A percentile compares a stretch with the other conserved stretches of the same genome.
phyloP scores from a whole-genome alignment of 2,329 filamentous ascomycete genomes.

The Aspergillus novofumigatus region DNA sequence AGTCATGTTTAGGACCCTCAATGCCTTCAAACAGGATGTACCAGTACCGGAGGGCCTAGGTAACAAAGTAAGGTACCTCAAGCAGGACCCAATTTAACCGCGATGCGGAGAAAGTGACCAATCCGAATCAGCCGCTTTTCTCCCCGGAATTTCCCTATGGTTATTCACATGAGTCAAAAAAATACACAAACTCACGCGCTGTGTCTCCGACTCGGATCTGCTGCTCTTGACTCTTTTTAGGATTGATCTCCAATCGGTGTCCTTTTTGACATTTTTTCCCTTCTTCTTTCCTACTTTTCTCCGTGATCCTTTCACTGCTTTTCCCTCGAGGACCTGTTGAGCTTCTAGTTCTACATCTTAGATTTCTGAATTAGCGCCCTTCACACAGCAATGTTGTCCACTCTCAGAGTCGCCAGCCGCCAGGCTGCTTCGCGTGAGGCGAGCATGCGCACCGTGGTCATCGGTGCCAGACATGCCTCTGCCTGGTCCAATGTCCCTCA shows the following conservation, averaged over 20 bases:
- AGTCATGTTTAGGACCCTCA: no score
- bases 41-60: background rate
- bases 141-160: slow-evolving; percentile 17
- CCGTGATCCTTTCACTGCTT: background rate
- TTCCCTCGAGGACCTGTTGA: slow-evolving; percentile 8
- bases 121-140: background rate
- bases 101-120: background rate
- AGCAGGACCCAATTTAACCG: slow-evolving; percentile 2
- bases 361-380: slow-evolving; percentile 2
- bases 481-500: slow-evolving; percentile 89
- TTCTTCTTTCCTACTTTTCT: slow-evolving; percentile 3
- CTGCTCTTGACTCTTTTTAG: slow-evolving; percentile 2
- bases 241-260: background rate
- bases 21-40: background rate
- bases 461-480: slow-evolving; percentile 61
- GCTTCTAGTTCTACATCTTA: slow-evolving; percentile 1
- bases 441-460: slow-evolving; percentile 34
- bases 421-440: slow-evolving; percentile 38
- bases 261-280: slow-evolving; percentile 6
- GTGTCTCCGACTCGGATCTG: slow-evolving; percentile 12
- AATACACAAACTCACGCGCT: slow-evolving; percentile 10
- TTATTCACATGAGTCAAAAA: slow-evolving; percentile 21
- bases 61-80: background rate
- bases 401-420: slow-evolving; percentile 42
- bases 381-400: slow-evolving; percentile 42